Conservation (phyloP, 192 early-diverging fungal genomes). For the Mortierella antarctica region DNA sequence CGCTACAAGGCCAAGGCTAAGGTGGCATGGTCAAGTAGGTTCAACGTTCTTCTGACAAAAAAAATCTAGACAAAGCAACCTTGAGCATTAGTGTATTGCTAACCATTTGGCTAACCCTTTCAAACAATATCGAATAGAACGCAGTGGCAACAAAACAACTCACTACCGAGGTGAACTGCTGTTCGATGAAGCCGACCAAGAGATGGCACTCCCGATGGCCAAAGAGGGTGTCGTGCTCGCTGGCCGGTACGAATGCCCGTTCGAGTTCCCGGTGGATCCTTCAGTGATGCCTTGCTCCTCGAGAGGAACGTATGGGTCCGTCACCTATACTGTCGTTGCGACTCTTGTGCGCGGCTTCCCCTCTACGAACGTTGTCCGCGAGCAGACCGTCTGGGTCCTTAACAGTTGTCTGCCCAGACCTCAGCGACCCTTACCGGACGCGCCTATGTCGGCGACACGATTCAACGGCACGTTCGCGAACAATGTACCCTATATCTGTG, state of each 20-base stretch:
- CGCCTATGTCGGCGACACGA: neutral
- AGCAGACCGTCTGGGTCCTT: neutral
- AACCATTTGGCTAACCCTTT: too few species aligned
- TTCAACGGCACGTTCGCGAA: neutral
- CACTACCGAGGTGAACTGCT: neutral
- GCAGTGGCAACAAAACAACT: neutral
- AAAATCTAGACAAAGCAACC: too few species aligned
- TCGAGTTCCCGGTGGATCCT: constrained; percentile 1
- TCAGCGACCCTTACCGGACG: neutral
- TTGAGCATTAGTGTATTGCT: too few species aligned
- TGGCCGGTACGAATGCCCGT: constrained; percentile 4
- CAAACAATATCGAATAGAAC: too few species aligned
- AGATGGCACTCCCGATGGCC: neutral
- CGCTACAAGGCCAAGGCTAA: too few species aligned
- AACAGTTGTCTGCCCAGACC: neutral
- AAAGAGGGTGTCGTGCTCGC: constrained; percentile 1
- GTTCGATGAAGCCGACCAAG: neutral
- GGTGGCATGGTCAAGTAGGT: too few species aligned
- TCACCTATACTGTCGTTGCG: neutral
- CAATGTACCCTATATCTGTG: too few species aligned
- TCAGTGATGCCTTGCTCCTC: neutral
- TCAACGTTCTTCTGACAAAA: too few species aligned
- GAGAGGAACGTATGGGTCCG: neutral
- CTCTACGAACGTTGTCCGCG: neutral
- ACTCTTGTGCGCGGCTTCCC: constrained; percentile 4